Evolutionary conservation across 768 basidiomycete species (phyloP), one percentile per base, ranked within the genome.

Genomic region (Candolleomyces efflorescens): DNA sequence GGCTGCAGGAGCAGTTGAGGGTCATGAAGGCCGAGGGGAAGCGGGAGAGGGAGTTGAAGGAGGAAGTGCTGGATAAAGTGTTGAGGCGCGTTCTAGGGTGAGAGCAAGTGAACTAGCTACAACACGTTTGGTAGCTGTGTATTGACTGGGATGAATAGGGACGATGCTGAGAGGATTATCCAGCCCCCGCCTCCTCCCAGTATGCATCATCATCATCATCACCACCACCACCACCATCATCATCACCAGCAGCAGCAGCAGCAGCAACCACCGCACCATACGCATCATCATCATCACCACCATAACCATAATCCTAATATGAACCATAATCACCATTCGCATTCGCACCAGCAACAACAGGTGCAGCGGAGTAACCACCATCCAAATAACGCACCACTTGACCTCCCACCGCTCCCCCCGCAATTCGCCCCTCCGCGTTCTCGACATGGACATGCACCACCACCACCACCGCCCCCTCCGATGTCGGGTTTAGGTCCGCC

Each of bases 1-100:
- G 75, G 32, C 73, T 94, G 39, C 71, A 81, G 27, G 82, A 85
- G 61, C 89, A 94, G 68, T 72, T 92, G 60, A 78, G 82, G 37
- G 71, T 76, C 15, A 69, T 81, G 7, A 78, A 79, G 58, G 69
- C 72, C 3, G 85, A 90, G 61, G 67, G 78, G 54, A 75, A 76
- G 61, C 74, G 70, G 55, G 82, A 84, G 69, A 77, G 75, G 57
- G 72, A 82, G 52, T 77, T 79, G 55, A 90, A 89, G 64, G 88
- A 90, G 50, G 69, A 62, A n/a, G 75, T 79, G 59, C 63, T 90
- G 49, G 84, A 89, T 82, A 60, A 59, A 73, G 74, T 65, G 41
- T 58, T 68, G 18, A 59, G 61, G 47, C 57, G 41, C 18, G 62
- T 65, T 54, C 68, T 71, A 63, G 70, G 69, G 72, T 71, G 59